phyloP scores from a whole-genome alignment of 352 stramenopile genomes.

The Albugo laibachii region DNA sequence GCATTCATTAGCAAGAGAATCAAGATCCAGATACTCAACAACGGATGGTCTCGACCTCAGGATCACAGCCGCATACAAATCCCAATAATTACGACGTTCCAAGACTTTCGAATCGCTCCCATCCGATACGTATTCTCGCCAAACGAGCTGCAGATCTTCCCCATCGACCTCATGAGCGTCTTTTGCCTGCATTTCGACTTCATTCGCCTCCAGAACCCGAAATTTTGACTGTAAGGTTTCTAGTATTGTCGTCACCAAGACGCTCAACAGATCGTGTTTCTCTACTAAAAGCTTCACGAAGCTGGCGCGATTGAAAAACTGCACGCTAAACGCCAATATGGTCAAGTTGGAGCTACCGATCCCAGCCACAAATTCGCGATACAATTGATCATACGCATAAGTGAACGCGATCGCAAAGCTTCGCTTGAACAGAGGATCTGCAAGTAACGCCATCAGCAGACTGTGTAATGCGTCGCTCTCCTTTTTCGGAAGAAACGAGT shows the following conservation, averaged over 20 bases:
- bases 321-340: constrained; percentile 85
- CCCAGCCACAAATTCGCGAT: constrained; percentile 50
- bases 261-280: constrained; percentile 51
- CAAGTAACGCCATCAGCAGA: constrained; percentile 90
- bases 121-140: too few species aligned
- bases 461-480: constrained; percentile 77
- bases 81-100: constrained; percentile 29
- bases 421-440: constrained; percentile 93
- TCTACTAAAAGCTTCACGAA: constrained; percentile 83
- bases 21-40: constrained; percentile 28
- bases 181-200: not conserved
- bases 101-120: too few species aligned
- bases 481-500: constrained; percentile 63
- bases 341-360: constrained; percentile 75
- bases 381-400: constrained; percentile 80
- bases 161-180: not conserved
- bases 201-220: not conserved
- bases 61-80: constrained; percentile 45
- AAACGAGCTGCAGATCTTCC: not conserved
- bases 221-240: constrained; percentile 42
- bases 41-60: constrained; percentile 17
- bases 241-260: constrained; percentile 42
- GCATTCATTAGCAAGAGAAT: constrained; percentile 10
- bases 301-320: constrained; percentile 97
- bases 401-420: constrained; percentile 90